These are phyloP conservation scores for Begonia loranthoides DNA, from an alignment of 306 rosid genomes.

Conservation along the genomic window DNA sequence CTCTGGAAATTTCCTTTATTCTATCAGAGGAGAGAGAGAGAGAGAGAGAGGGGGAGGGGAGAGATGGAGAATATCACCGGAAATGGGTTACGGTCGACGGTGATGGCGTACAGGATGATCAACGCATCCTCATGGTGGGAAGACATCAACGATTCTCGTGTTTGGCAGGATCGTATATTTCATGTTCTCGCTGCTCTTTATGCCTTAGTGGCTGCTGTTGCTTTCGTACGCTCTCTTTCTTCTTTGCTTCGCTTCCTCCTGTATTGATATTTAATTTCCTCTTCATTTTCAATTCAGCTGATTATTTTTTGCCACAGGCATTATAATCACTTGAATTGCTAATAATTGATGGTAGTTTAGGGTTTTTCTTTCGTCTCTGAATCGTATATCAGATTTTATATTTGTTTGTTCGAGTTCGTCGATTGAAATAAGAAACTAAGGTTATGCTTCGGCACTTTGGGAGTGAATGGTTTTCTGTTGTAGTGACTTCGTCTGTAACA, in stretches of 20 bases:
- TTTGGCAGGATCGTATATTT: slow-evolving; percentile 85
- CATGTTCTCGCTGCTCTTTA: slow-evolving; percentile 65
- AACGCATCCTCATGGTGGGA: slow-evolving; percentile 72
- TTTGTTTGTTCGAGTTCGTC: no score
- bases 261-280: no score
- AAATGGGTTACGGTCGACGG: slow-evolving; percentile 22
- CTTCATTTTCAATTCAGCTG: neutral
- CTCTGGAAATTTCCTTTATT: neutral
- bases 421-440: no score
- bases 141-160: slow-evolving; percentile 48
- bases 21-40: no score
- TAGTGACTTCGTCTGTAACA: no score
- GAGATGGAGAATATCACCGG: slow-evolving; percentile 19
- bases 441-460: no score
- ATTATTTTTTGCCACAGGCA: neutral
- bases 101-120: slow-evolving; percentile 32
- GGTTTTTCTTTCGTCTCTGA: neutral
- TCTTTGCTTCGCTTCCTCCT: neutral
- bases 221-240: slow-evolving; percentile 34
- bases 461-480: no score
- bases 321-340: neutral
- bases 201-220: slow-evolving; percentile 64
- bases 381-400: no score
- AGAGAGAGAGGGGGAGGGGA: slow-evolving; percentile 15
- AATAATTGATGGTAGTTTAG: neutral